phyloP scores from a whole-genome alignment of 2,329 filamentous ascomycete species.

The Remersonia thermophila region DNA sequence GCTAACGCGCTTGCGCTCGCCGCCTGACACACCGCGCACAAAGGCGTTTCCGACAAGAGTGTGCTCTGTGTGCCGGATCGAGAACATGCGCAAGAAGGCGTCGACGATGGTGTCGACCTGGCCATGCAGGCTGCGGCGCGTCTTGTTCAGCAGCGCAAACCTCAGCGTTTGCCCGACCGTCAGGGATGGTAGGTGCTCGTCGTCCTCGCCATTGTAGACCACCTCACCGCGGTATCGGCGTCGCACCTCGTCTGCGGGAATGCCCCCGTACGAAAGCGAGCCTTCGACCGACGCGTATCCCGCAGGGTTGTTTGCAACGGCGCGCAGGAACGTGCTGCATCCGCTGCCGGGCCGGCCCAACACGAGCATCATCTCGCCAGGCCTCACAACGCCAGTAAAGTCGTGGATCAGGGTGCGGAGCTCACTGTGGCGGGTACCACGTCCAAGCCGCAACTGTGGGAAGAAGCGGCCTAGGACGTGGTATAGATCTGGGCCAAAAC shows the following conservation, averaged over 20 bases:
- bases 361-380: conserved; percentile 45
- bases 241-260: conserved; percentile 45
- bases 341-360: conserved; percentile 45
- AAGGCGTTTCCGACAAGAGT: conserved; percentile 59
- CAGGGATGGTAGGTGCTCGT: conserved; percentile 57
- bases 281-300: conserved; percentile 46
- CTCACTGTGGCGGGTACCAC: conserved; percentile 4
- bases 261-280: conserved; percentile 45
- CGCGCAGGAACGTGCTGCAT: conserved; percentile 29
- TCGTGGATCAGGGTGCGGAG: conserved; percentile 29
- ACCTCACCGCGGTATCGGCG: conserved; percentile 24
- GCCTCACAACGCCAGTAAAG: conserved; percentile 43
- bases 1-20: conserved; percentile 61
- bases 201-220: conserved; percentile 52
- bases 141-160: conserved; percentile 55
- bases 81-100: conserved; percentile 53
- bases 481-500: conserved; percentile 72
- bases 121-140: conserved; percentile 49
- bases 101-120: conserved; percentile 46
- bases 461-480: conserved; percentile 37
- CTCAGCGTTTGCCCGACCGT: conserved; percentile 54
- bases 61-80: conserved; percentile 50
- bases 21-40: conserved; percentile 48
- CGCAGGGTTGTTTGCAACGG: conserved; percentile 42
- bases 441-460: conserved; percentile 17